phyloP scores from a whole-genome alignment of 495 filamentous ascomycete species.

The Penicillium robsamsonii region DNA sequence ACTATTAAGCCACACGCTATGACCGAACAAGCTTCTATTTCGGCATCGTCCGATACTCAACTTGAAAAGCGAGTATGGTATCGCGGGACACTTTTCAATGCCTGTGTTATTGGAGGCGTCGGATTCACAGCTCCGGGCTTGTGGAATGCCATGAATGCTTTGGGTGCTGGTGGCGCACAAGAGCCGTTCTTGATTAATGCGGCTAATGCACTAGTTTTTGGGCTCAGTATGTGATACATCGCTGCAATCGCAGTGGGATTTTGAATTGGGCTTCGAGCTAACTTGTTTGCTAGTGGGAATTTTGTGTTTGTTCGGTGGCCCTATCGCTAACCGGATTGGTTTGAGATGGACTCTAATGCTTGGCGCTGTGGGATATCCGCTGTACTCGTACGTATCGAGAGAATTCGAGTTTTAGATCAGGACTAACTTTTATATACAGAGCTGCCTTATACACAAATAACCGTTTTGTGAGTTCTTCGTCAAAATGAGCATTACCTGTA shows the following conservation, averaged over 20 bases:
- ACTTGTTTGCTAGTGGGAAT: constrained; percentile 50
- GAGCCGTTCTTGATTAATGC: constrained; percentile 60
- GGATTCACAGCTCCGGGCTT: constrained; percentile 40
- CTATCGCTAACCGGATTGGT: constrained; percentile 55
- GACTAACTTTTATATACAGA: constrained; percentile 28
- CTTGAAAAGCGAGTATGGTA: constrained; percentile 47
- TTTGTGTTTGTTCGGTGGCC: constrained; percentile 53
- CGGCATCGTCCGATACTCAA: constrained; percentile 7
- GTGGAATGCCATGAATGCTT: constrained; percentile 61
- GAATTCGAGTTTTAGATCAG: not conserved
- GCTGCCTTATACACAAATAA: constrained; percentile 67
- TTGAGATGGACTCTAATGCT: constrained; percentile 60
- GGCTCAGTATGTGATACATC: constrained; percentile 23
- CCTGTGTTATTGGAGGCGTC: constrained; percentile 39
- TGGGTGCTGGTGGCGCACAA: constrained; percentile 63
- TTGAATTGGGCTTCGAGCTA: not conserved
- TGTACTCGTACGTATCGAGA: constrained; percentile 33
- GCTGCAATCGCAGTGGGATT: not conserved
- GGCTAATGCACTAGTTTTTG: constrained; percentile 64
- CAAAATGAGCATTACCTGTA: not conserved
- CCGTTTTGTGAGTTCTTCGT: constrained; percentile 41
- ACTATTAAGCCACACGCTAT: not conserved
- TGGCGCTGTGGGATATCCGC: constrained; percentile 47
- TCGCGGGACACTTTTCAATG: constrained; percentile 59
- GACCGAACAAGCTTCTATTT: constrained; percentile 4